Percentiles rank a stretch among this genome's conserved stretches.
phyloP scores from a whole-genome alignment of 2,329 filamentous ascomycete genomes.

The Dactylellina leptospora region DNA sequence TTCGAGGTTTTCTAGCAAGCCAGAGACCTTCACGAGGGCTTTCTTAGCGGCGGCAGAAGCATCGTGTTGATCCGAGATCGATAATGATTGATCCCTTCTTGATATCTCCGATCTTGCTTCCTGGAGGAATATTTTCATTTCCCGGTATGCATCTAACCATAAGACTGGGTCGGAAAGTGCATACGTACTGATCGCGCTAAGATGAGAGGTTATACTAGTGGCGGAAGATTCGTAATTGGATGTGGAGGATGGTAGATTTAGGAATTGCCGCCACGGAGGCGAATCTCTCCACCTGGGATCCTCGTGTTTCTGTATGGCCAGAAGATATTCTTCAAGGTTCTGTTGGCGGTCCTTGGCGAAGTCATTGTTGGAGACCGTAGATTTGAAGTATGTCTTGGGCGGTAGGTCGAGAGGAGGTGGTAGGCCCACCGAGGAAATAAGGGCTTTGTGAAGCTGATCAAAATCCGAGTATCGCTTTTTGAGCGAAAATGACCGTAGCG shows the following conservation, averaged over 20 bases:
- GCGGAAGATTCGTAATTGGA: slow-evolving; percentile 60
- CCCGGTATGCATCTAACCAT: slow-evolving; percentile 79
- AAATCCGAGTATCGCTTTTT: slow-evolving; percentile 88
- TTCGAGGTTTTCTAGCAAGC: slow-evolving; percentile 64
- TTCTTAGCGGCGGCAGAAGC: slow-evolving; percentile 78
- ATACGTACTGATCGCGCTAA: slow-evolving; percentile 60
- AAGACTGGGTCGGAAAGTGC: slow-evolving; percentile 70
- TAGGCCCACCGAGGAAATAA: slow-evolving; percentile 69
- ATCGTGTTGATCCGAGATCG: slow-evolving; percentile 68
- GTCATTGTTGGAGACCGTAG: slow-evolving; percentile 73
- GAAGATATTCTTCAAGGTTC: slow-evolving; percentile 75
- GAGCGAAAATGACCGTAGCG: slow-evolving; percentile 77
- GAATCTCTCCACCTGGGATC: slow-evolving; percentile 80
- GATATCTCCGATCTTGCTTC: slow-evolving; percentile 73
- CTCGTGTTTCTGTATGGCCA: slow-evolving; percentile 75
- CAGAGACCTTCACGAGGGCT: slow-evolving; percentile 73
- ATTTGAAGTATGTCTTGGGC: slow-evolving; percentile 78
- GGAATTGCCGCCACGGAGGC: slow-evolving; percentile 75
- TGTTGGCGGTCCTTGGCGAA: slow-evolving; percentile 75
- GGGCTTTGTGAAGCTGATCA: slow-evolving; percentile 69
- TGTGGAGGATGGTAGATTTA: slow-evolving; percentile 70
- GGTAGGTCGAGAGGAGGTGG: slow-evolving; percentile 75
- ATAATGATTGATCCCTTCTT: slow-evolving; percentile 70
- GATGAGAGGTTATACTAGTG: slow-evolving; percentile 63
- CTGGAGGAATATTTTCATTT: slow-evolving; percentile 76